Evolutionary conservation across 2,329 filamentous ascomycete species (phyloP), one percentile per base, ranked within the genome.

Genomic region (Metarhizium sp.): DNA sequence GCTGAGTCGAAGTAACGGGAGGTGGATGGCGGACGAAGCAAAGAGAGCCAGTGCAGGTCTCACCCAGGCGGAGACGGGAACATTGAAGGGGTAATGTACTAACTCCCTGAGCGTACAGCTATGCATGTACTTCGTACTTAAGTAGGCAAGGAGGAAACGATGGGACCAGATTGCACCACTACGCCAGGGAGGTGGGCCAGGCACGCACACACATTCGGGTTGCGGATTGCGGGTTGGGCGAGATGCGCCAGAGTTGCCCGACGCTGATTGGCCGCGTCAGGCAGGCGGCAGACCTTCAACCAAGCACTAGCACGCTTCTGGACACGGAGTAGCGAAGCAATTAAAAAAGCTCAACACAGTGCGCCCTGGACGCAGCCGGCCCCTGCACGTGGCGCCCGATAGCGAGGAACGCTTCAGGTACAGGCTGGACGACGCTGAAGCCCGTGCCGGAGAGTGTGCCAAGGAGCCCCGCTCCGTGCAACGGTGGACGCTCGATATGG

Each of bases 31-130:
- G 54, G 43, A 55, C 50, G 54, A 58, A 52, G 55, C 50, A 58
- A 50, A 55, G 53, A 58, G 51, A 42, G 57, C 53, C 59, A 50
- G 50, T 40, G 55, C 58, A 57, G 56, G 59, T 60, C 56, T 58
- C 56, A 58, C 58, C 48, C 45, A 8, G 45, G 58, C 59, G 55
- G 58, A 56, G 56, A 52, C 58, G 52, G 48, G 52, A 30, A n/a
- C 38, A 16, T 16, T 40, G 1, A 47, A 50, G 25, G 48, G 50
- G 32, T 2, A 34, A 25, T n/a, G 25, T 25, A 25, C 25, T 25
- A 25, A 25, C 25, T 25, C 25, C 25, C 25, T 25, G 25, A 25
- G 25, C 4, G 25, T 25, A 25, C 25, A 4, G 25, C 25, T 25
- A 25, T 25, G 25, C 4, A 25, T 25, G 25, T 25, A 25, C 25